Percentiles rank a stretch among this genome's conserved stretches.
phyloP scores from a whole-genome alignment of 352 stramenopile species.

The Pythium utonaiense region DNA sequence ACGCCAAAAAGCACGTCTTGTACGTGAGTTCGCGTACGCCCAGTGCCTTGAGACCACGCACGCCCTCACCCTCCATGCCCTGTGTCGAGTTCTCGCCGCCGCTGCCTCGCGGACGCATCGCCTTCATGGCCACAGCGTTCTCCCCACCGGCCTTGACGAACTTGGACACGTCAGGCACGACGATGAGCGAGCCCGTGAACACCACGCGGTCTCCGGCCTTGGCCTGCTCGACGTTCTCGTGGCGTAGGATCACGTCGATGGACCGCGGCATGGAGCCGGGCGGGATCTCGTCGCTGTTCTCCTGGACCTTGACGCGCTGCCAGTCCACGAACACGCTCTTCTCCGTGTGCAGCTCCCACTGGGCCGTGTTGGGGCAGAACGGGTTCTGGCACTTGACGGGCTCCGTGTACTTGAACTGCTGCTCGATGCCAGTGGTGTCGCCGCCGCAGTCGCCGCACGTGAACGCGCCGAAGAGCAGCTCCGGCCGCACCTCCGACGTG shows the following conservation, averaged over 20 bases:
- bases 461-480: constrained; percentile 95
- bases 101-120: constrained; percentile 24
- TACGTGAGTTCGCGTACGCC: constrained; percentile 98
- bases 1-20: constrained; percentile 96
- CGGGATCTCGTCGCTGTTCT: constrained; percentile 99
- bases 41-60: constrained; percentile 93
- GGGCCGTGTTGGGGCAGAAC: constrained; percentile 90
- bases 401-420: constrained; percentile 98
- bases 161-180: constrained; percentile 94
- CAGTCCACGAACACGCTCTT: constrained; percentile 97
- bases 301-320: constrained; percentile 98
- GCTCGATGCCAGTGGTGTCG: constrained; percentile 90
- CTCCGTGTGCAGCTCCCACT: constrained; percentile 85
- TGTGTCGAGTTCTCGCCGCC: constrained; percentile 63
- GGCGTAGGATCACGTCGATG: constrained; percentile 97
- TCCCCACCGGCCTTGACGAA: constrained; percentile 76
- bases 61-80: constrained; percentile 87
- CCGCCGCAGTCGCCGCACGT: constrained; percentile 93
- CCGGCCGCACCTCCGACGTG: constrained; percentile 96
- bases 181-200: constrained; percentile 94
- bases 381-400: constrained; percentile 96
- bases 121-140: constrained; percentile 52
- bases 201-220: constrained; percentile 96
- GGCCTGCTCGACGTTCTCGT: constrained; percentile 96
- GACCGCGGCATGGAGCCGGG: constrained; percentile 95